A percentile compares a stretch with the other conserved stretches of the same genome.
Conservation (phyloP, 768 basidiomycete species). For the Pleurotus sapidus region DNA sequence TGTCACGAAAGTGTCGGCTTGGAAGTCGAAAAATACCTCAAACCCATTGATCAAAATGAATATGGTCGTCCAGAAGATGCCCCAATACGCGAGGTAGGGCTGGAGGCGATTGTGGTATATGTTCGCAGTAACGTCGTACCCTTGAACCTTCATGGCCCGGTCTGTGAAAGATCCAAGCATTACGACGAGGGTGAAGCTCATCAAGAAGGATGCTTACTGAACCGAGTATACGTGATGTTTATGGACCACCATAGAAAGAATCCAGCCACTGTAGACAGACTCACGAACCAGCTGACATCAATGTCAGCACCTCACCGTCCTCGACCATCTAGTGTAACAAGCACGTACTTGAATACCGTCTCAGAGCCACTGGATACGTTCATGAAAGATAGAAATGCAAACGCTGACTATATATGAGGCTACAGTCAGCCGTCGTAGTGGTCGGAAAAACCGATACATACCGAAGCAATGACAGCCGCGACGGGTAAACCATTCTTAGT, state of each 20-base stretch:
- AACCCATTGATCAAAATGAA: constrained; percentile 38
- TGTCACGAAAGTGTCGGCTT: constrained; percentile 40
- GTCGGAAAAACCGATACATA: constrained; percentile 16
- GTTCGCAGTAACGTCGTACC: constrained; percentile 49
- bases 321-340: not conserved
- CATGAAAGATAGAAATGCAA: constrained; percentile 63
- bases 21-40: constrained; percentile 54
- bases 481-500: constrained; percentile 49
- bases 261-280: constrained; percentile 63
- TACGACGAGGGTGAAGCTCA: not conserved
- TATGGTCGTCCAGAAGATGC: constrained; percentile 48
- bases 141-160: constrained; percentile 52
- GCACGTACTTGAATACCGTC: constrained; percentile 53
- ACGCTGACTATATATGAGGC: constrained; percentile 24
- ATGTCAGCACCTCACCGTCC: not conserved
- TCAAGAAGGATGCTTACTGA: constrained; percentile 41
- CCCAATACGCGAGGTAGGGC: constrained; percentile 58
- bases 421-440: not conserved
- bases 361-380: constrained; percentile 52
- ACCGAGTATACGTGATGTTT: constrained; percentile 71
- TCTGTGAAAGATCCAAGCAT: constrained; percentile 24
- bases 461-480: constrained; percentile 31
- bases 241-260: constrained; percentile 69
- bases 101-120: constrained; percentile 45
- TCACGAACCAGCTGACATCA: constrained; percentile 22